Evolutionary conservation across 176 grass and related monocot genomes (phyloP), one percentile per base, ranked within the genome.

Genomic region (Rhipidocladum racemiflorum): DNA sequence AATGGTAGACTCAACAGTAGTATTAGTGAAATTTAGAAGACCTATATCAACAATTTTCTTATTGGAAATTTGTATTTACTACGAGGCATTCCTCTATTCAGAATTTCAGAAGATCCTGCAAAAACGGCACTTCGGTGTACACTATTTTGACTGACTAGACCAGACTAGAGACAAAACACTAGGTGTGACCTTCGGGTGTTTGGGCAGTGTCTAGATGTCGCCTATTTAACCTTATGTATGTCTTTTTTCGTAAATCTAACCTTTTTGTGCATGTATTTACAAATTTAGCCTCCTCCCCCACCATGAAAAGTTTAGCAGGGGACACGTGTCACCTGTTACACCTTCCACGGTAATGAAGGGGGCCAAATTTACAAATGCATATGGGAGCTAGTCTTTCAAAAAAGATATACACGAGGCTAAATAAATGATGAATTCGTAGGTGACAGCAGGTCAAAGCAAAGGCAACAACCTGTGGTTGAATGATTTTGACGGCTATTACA

Each of bases 401-500:
- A n/a, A n/a, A n/a, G n/a, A n/a, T n/a, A n/a, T n/a, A n/a, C n/a
- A n/a, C n/a, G n/a, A n/a, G n/a, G n/a, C n/a, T n/a, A n/a, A n/a
- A n/a, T n/a, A n/a, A n/a, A n/a, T n/a, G n/a, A n/a, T n/a, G n/a
- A n/a, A n/a, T n/a, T n/a, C n/a, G 51, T 50, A 75, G 51, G 51
- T 30, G 24, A 71, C 25, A 0, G 16, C 49, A 28, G 30, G n/a
- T 65, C 42, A 74, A 74, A 49, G 42, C 36, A 60, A 40, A 39
- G 53, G 40, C 49, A 66, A 36, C 48, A 40, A 84, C 49, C 48
- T 27, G 36, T 11, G 14, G 10, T 1, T 3, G 0, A 72, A 65
- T 67, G 86, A 68, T 88, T 56, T 34, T 34, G 32, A 34, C n/a
- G n/a, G n/a, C n/a, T n/a, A 89, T 85, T 49, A 2, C 40, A 9